Evolutionary conservation across 148 eudicot genomes (phyloP).

Genomic region (Rhododendron simsii): DNA sequence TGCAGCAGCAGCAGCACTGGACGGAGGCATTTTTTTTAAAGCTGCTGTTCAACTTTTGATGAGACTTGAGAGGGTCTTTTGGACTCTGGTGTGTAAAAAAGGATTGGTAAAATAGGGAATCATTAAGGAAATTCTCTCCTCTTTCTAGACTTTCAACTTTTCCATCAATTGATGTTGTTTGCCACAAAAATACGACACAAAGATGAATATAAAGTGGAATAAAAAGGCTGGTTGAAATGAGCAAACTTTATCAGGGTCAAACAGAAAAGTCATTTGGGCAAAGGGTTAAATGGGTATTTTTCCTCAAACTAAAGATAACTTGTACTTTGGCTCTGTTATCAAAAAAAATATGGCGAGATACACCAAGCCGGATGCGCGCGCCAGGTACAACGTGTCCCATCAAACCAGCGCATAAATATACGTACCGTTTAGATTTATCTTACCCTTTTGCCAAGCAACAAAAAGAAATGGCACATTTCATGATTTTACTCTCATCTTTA

Average conservation of each 20-base stretch:
- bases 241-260: slow-evolving; percentile 16
- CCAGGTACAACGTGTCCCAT: not conserved
- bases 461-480: not conserved
- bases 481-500: not conserved
- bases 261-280: not conserved
- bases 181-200: not conserved
- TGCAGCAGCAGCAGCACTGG: not conserved
- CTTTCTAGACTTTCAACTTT: slow-evolving; percentile 5
- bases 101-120: not conserved
- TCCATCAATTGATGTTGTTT: slow-evolving; percentile 5
- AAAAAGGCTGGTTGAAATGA: slow-evolving; percentile 5
- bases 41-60: not conserved
- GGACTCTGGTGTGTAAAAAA: slow-evolving; percentile 2
- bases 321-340: not conserved
- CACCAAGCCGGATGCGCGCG: not conserved
- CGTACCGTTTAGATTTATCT: not conserved
- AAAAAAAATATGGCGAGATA: not conserved
- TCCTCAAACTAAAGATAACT: not conserved
- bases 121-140: not conserved
- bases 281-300: not conserved
- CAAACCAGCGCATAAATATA: not conserved
- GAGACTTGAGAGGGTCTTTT: not conserved
- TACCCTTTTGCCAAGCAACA: not conserved
- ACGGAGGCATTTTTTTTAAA: not conserved
- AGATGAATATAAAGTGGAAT: slow-evolving; percentile 1